phyloP scores from a whole-genome alignment of 2,329 filamentous ascomycete genomes.

The Fusarium keratoplasticum region DNA sequence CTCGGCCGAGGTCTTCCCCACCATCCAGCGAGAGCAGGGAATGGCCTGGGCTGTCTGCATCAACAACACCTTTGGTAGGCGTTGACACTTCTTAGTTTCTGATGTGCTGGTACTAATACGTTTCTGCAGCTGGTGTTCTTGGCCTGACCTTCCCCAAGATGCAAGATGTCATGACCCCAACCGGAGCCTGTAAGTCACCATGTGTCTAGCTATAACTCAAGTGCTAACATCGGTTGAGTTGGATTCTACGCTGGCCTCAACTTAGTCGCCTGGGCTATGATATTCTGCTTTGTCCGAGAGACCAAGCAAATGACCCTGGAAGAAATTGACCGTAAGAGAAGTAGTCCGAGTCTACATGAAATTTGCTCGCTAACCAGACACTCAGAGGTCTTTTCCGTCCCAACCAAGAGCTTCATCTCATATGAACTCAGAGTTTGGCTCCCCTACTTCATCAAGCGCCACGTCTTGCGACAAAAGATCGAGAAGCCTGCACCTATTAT shows the following conservation, averaged over 20 bases:
- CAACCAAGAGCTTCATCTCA: constrained; percentile 43
- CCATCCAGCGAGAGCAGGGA: constrained; percentile 52
- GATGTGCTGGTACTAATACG: constrained; percentile 16
- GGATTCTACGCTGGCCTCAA: constrained; percentile 60
- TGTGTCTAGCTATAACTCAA: fast-evolving
- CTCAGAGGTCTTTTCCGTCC: background rate
- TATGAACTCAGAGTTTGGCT: constrained; percentile 50
- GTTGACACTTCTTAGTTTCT: background rate
- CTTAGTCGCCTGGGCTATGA: constrained; percentile 56
- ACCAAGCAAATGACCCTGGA: constrained; percentile 58
- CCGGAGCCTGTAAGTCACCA: constrained; percentile 45
- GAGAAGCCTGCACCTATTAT: constrained; percentile 49
- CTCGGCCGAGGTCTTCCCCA: constrained; percentile 53
- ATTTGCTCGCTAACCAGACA: background rate
- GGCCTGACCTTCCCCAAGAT: constrained; percentile 50
- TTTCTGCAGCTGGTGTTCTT: constrained; percentile 38
- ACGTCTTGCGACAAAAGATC: constrained; percentile 50
- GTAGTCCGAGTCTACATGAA: fast-evolving
- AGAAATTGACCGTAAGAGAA: constrained; percentile 1
- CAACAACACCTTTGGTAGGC: constrained; percentile 48
- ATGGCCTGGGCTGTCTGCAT: constrained; percentile 55
- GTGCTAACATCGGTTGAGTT: constrained; percentile 40
- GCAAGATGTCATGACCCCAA: constrained; percentile 46
- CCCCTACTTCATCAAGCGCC: constrained; percentile 53
- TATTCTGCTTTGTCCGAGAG: constrained; percentile 60